Evolutionary conservation across 345 rosid genomes (phyloP).

Genomic region (Lumnitzera racemosa): DNA sequence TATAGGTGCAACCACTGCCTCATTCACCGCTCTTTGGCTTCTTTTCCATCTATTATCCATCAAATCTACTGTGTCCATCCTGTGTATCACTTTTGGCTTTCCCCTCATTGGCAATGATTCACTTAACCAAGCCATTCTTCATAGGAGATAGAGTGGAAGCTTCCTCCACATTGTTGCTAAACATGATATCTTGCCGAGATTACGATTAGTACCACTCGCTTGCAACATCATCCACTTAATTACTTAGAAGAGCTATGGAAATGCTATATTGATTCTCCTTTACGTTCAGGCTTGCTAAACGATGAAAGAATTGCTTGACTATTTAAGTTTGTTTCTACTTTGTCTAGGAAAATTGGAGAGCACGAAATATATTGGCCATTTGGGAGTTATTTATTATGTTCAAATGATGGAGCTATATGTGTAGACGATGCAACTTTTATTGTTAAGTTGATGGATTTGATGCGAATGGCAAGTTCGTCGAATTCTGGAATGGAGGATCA

Average conservation of each 20-base stretch:
- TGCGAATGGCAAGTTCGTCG: conserved; percentile 26
- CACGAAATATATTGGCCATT: conserved; percentile 46
- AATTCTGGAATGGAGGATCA: conserved; percentile 41
- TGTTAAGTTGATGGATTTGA: conserved; percentile 43
- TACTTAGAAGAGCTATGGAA: conserved; percentile 20
- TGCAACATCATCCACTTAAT: conserved; percentile 15
- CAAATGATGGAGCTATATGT: conserved; percentile 66
- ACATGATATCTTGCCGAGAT: conserved; percentile 47
- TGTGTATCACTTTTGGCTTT: conserved; percentile 80
- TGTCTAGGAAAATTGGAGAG: conserved; percentile 2
- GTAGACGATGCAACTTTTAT: conserved; percentile 48
- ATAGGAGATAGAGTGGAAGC: conserved; percentile 54
- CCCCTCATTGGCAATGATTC: conserved; percentile 65
- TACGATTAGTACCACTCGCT: conserved; percentile 21
- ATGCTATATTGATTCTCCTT: background rate
- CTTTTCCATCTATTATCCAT: conserved; percentile 34
- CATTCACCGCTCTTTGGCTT: conserved; percentile 71
- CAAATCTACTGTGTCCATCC: conserved; percentile 20
- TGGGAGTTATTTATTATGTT: conserved; percentile 63
- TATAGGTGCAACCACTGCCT: conserved; percentile 60
- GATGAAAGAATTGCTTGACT: conserved; percentile 13
- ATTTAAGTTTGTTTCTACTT: conserved; percentile 17
- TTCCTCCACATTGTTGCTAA: conserved; percentile 64
- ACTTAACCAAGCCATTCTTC: conserved; percentile 45
- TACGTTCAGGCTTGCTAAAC: too few species aligned